Evolutionary conservation across 495 filamentous ascomycete genomes (phyloP).

Genomic region (Staphylotrichum longicolle): DNA sequence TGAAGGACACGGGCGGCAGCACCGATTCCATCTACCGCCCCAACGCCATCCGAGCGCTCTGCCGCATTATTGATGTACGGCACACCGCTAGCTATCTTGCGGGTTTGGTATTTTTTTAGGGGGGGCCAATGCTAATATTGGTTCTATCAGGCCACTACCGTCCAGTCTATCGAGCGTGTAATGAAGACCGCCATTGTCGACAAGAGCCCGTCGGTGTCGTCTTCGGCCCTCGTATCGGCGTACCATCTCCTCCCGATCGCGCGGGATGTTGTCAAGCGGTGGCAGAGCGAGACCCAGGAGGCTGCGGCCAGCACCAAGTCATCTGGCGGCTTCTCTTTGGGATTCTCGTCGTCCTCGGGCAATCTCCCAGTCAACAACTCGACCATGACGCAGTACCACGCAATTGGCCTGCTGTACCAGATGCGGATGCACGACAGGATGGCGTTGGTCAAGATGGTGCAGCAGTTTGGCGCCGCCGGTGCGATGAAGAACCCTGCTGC

Average conservation of each 20-base stretch:
- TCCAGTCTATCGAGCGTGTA: conserved; percentile 95
- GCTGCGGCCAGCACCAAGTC: conserved; percentile 87
- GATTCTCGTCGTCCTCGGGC: conserved; percentile 73
- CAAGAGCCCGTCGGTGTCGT: conserved; percentile 97
- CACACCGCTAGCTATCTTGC: not conserved
- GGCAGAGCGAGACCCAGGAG: conserved; percentile 99
- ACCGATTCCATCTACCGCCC: conserved; percentile 94
- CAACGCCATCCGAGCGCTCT: conserved; percentile 94
- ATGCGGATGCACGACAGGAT: conserved; percentile 97
- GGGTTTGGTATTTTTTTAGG: conserved; percentile 6
- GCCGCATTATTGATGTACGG: conserved; percentile 93
- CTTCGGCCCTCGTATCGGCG: conserved; percentile 92
- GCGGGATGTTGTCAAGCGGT: conserved; percentile 90
- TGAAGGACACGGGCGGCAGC: conserved; percentile 97
- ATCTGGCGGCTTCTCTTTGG: conserved; percentile 81
- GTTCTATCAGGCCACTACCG: conserved; percentile 74
- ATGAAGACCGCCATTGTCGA: conserved; percentile 99
- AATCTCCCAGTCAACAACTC: conserved; percentile 73
- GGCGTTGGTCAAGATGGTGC: conserved; percentile 99
- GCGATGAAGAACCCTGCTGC: conserved; percentile 93
- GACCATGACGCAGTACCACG: conserved; percentile 97
- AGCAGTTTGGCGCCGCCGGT: conserved; percentile 89
- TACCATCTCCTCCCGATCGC: conserved; percentile 98
- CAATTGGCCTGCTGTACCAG: conserved; percentile 95
- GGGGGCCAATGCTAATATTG: no score